Conservation (phyloP, 805 yeast genomes). For the Lachancea cidri region DNA sequence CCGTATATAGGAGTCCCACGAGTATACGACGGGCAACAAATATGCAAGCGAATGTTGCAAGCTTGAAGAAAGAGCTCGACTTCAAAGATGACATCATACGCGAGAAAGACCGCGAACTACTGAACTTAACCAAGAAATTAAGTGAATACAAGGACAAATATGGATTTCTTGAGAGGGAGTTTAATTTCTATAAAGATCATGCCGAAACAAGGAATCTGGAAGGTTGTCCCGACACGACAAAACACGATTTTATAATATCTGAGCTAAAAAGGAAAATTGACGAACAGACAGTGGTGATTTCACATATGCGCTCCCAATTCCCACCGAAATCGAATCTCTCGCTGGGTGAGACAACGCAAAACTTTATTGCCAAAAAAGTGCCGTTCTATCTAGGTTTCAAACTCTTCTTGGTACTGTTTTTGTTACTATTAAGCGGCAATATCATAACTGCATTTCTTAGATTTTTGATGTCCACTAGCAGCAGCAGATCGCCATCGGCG, state of each 20-base stretch:
- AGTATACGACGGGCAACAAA: background rate
- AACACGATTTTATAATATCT: conserved; percentile 26
- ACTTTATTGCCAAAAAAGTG: background rate
- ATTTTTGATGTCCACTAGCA: background rate
- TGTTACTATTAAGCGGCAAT: background rate
- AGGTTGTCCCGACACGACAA: conserved; percentile 8
- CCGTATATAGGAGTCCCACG: conserved; percentile 1
- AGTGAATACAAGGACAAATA: conserved; percentile 25
- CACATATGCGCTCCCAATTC: conserved; percentile 5
- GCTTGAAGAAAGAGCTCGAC: conserved; percentile 14
- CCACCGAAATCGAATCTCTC: background rate
- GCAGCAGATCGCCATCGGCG: background rate
- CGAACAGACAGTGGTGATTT: conserved; percentile 27
- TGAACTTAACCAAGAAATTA: conserved; percentile 14
- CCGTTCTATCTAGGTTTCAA: background rate
- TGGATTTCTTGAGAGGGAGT: conserved; percentile 23
- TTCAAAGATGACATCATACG: conserved; percentile 17
- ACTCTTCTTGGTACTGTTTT: background rate
- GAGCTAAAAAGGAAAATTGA: conserved; percentile 27
- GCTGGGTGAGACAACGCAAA: background rate
- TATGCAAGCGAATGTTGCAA: conserved; percentile 13
- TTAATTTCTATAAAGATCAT: conserved; percentile 25
- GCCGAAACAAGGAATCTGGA: conserved; percentile 9
- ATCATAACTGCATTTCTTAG: background rate
- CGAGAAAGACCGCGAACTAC: conserved; percentile 18